These are phyloP conservation scores for Nidula niveotomentosa DNA, from an alignment of 1,284 basidiomycete species.

Conservation along the genomic window DNA sequence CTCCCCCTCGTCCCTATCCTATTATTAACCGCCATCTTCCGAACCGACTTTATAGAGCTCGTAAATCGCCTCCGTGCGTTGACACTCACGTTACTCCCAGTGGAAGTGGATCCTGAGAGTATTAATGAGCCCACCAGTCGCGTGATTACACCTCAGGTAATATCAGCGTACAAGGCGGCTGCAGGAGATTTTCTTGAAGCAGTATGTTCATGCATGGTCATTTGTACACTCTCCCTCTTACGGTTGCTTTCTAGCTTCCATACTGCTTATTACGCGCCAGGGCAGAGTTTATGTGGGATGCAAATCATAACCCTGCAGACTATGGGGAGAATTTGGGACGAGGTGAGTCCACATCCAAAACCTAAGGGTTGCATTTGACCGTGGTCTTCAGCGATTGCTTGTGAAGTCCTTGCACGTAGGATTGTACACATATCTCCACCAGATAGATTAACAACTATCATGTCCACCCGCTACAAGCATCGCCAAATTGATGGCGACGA, in stretches of 20 bases:
- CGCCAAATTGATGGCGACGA: constrained; percentile 75
- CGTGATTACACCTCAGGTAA: constrained; percentile 70
- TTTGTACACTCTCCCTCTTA: not conserved
- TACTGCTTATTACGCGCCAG: constrained; percentile 82
- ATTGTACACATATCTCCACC: constrained; percentile 69
- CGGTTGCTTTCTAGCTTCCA: constrained; percentile 51
- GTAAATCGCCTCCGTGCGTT: constrained; percentile 80
- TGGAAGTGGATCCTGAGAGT: constrained; percentile 66
- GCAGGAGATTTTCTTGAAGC: constrained; percentile 81
- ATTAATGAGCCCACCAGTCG: constrained; percentile 70
- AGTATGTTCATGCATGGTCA: constrained; percentile 39
- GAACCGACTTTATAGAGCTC: constrained; percentile 50
- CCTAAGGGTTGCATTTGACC: not conserved
- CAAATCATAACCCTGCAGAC: constrained; percentile 74
- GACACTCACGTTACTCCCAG: constrained; percentile 76
- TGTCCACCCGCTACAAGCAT: constrained; percentile 79
- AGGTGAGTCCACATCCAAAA: constrained; percentile 40
- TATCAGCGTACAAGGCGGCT: constrained; percentile 62
- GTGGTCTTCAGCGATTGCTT: constrained; percentile 61
- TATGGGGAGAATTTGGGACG: constrained; percentile 84
- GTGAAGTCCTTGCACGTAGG: constrained; percentile 85
- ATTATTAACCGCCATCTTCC: not conserved
- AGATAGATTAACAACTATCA: constrained; percentile 66
- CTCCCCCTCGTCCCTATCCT: not conserved
- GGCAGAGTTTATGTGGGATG: constrained; percentile 77